Conservation (phyloP, 768 basidiomycete species). For the Suillus bovinus region DNA sequence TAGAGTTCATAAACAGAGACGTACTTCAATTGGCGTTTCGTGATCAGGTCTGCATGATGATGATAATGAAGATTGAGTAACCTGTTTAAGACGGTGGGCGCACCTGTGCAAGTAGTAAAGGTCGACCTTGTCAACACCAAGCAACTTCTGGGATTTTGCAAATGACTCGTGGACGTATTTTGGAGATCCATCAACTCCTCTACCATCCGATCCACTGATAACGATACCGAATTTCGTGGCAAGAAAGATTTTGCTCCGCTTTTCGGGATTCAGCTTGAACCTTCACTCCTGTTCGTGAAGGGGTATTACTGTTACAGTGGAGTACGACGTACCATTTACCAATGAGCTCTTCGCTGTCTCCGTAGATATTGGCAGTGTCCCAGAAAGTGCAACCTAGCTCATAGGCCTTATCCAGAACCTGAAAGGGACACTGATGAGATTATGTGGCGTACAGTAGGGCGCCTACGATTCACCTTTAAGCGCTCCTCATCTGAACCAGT, state of each 20-base stretch:
- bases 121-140: conserved; percentile 46
- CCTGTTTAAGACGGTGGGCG: conserved; percentile 1
- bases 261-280: conserved; percentile 46
- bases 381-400: conserved; percentile 44
- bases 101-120: conserved; percentile 48
- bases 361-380: conserved; percentile 48
- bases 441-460: too few relatives aligned
- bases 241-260: conserved; percentile 53
- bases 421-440: neutral
- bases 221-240: conserved; percentile 56
- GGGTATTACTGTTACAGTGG: neutral
- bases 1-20: conserved; percentile 7
- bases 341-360: conserved; percentile 44
- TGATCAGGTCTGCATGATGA: conserved; percentile 37
- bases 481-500: conserved; percentile 54
- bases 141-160: conserved; percentile 40
- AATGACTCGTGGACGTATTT: conserved; percentile 41
- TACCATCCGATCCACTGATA: conserved; percentile 23
- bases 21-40: conserved; percentile 48
- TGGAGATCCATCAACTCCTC: conserved; percentile 37
- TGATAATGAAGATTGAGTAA: neutral
- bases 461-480: conserved; percentile 44
- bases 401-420: conserved; percentile 46
- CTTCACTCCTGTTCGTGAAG: conserved; percentile 19
- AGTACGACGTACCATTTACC: conserved; percentile 39